A percentile compares a stretch with the other conserved stretches of the same genome.
phyloP scores from a whole-genome alignment of 2,329 filamentous ascomycete genomes.

The Curvularia verruculosa region DNA sequence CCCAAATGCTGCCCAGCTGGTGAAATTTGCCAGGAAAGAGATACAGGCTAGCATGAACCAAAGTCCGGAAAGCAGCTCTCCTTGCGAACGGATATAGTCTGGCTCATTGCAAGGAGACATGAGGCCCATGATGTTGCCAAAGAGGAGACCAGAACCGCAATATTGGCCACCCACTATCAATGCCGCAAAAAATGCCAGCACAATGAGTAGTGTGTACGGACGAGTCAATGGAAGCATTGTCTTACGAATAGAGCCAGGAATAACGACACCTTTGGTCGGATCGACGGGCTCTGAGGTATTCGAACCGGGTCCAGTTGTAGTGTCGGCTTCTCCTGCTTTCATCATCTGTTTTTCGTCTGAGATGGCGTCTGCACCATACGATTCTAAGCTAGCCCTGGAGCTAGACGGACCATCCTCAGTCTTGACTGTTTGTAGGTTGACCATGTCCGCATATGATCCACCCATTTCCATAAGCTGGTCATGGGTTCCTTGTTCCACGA shows the following conservation, averaged over 20 bases:
- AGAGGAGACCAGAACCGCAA: conserved; percentile 63
- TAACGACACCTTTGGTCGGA: conserved; percentile 24
- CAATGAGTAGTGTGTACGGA: conserved; percentile 54
- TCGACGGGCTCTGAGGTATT: conserved; percentile 13
- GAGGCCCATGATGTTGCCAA: conserved; percentile 65
- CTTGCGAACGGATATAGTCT: conserved; percentile 56
- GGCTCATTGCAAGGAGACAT: conserved; percentile 61
- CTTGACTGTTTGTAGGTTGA: conserved; percentile 54
- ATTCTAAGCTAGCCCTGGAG: conserved; percentile 29
- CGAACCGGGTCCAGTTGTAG: neutral
- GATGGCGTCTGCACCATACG: conserved; percentile 29
- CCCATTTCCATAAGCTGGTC: conserved; percentile 41
- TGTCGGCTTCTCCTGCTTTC: conserved; percentile 13
- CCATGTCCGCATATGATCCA: conserved; percentile 57
- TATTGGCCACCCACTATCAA: conserved; percentile 63
- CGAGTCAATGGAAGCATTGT: conserved; percentile 50
- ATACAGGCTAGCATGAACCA: conserved; percentile 66
- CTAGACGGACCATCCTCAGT: conserved; percentile 48
- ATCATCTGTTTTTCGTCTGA: conserved; percentile 29
- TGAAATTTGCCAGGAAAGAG: conserved; percentile 66
- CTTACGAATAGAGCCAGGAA: conserved; percentile 34
- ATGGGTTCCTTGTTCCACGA: conserved; percentile 48
- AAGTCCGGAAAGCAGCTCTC: conserved; percentile 62
- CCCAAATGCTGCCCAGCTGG: conserved; percentile 65
- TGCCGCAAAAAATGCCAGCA: conserved; percentile 58